Base-by-base conservation (phyloP, 257 asterid species). In the Scutellaria barbata region DNA sequence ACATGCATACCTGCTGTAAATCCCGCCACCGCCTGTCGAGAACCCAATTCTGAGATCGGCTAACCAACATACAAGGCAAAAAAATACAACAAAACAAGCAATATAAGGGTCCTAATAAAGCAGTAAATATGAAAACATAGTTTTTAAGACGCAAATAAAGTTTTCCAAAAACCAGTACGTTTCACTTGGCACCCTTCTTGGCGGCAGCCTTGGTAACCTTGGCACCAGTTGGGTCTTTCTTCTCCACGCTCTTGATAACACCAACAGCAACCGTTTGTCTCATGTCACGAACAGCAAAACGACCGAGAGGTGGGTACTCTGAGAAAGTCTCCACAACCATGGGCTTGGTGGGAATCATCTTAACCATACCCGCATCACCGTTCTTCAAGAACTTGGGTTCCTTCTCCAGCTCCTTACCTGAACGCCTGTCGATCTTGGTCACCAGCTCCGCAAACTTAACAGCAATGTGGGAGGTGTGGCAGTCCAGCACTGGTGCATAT, bases 271-370 rank as follows among this genome's bases (percentile, higher is more conserved):
- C 73, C 0, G 73, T 67, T 62, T 67, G 73, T 0, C 73, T 83
- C 94, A 85, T 87, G 77, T 87, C 94, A 66, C 94, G 79, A 30
- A 87, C 94, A 35, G 90, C 94, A 66, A 87, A 87, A 17, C 94
- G 87, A 3, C 90, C 94, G 5, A 87, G 84, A 11, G 93, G 90
- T 18, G 89, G 90, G 81, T 87, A 87, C 76, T 78, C 43, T 0
- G 87, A 47, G 68, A 89, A 89, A 0, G 96, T 86, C 50, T 89
- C 96, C 40, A 88, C 96, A 10, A 88, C 95, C 95, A 86, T 88
- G 40, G 92, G 92, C 80, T 88, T 88, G 80, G 95, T 86, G 8
- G 95, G 95, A 76, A 89, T 22, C 96, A 89, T 89, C 89, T 89
- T 89, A n/a, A 89, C 85, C 9, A 86, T 48, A 35, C 92, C 96